Conservation (phyloP, 345 rosid species). For the Erucastrum elatum region DNA sequence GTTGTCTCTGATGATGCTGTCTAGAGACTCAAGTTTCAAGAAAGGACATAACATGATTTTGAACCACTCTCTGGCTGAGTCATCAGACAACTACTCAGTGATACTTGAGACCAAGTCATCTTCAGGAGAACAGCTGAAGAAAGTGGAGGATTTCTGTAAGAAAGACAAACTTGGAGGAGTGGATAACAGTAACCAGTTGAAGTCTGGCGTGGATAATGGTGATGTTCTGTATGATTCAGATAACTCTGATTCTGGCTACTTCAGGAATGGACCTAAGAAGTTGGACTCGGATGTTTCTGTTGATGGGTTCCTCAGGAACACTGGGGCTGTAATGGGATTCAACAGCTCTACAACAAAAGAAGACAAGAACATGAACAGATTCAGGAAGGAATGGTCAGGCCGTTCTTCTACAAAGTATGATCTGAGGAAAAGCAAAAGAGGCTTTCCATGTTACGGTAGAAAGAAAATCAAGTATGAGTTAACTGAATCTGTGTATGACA, state of each 20-base stretch:
- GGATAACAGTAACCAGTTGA: neutral
- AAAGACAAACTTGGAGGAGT: conserved; percentile 36
- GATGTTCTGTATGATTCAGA: conserved; percentile 41
- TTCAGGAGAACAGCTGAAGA: conserved; percentile 49
- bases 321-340: conserved; percentile 35
- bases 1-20: conserved; percentile 78
- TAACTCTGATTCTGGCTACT: conserved; percentile 73
- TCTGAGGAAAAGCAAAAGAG: conserved; percentile 48
- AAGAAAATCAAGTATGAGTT: conserved; percentile 47
- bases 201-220: conserved; percentile 27
- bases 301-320: conserved; percentile 42
- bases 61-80: conserved; percentile 52
- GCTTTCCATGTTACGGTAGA: conserved; percentile 30
- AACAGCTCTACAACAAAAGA: conserved; percentile 39
- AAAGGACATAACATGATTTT: conserved; percentile 43
- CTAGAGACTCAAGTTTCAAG: conserved; percentile 64
- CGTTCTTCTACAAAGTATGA: conserved; percentile 45
- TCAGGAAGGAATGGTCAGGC: conserved; percentile 37
- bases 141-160: conserved; percentile 36
- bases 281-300: conserved; percentile 55
- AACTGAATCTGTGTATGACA: conserved; percentile 49
- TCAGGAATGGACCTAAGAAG: conserved; percentile 63
- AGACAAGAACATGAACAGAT: conserved; percentile 44
- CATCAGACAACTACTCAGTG: conserved; percentile 69
- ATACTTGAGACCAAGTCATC: conserved; percentile 67